Percentiles rank a stretch among this genome's conserved stretches.
Evolutionary conservation across 805 yeast genomes (phyloP).

Genomic region (Brettanomyces anomalus): DNA sequence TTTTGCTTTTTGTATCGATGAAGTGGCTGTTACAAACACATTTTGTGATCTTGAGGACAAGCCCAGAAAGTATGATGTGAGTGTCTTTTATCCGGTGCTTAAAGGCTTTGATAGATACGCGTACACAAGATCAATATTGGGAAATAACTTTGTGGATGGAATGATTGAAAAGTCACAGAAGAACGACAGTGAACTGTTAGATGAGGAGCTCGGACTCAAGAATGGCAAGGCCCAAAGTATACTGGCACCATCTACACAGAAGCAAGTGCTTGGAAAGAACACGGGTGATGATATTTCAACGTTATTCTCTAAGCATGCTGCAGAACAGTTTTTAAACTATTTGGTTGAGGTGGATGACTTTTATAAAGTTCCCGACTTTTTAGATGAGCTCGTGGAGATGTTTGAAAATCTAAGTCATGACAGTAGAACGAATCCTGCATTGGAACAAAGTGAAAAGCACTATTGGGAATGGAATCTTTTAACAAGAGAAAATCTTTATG

Average conservation of each 20-base stretch:
- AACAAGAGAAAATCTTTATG: conserved; percentile 20
- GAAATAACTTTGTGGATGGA: conserved; percentile 13
- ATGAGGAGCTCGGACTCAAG: neutral
- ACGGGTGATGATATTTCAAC: neutral
- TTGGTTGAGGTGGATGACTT: conserved; percentile 10
- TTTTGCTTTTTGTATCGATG: conserved; percentile 21
- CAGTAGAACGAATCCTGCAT: conserved; percentile 7
- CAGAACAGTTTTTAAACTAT: conserved; percentile 6
- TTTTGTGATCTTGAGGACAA: conserved; percentile 16
- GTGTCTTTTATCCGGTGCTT: conserved; percentile 19
- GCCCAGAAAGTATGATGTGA: conserved; percentile 20
- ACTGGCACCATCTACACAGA: neutral
- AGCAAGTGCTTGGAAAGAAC: neutral
- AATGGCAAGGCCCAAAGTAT: conserved; percentile 6
- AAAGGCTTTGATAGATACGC: conserved; percentile 20
- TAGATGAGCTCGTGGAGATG: conserved; percentile 24
- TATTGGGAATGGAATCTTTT: conserved; percentile 15
- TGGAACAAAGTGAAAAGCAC: conserved; percentile 5
- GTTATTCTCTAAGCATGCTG: conserved; percentile 5
- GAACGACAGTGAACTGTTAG: neutral
- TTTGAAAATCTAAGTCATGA: conserved; percentile 20
- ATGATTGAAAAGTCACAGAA: conserved; percentile 11
- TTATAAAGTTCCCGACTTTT: conserved; percentile 16
- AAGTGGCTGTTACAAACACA: conserved; percentile 9
- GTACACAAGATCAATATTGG: conserved; percentile 14